Conservation (phyloP, 1,284 basidiomycete genomes). For the Pterula multifida region DNA sequence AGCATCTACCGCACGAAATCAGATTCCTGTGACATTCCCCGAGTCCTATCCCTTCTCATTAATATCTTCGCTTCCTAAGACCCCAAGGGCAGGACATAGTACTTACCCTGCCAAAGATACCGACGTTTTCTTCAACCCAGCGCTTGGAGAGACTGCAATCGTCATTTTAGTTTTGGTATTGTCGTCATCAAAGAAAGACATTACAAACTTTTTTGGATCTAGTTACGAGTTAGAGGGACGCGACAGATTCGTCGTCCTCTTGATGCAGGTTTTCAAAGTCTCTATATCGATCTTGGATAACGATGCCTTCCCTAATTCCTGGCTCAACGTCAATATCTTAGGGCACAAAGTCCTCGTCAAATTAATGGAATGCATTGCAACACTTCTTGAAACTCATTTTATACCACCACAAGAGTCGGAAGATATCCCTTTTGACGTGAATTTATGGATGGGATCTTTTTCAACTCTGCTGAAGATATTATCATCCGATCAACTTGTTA, state of each 20-base stretch:
- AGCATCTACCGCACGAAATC: constrained; percentile 48
- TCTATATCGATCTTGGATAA: constrained; percentile 76
- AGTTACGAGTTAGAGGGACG: constrained; percentile 79
- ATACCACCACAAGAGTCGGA: constrained; percentile 60
- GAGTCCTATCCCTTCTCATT: constrained; percentile 90
- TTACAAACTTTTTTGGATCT: constrained; percentile 70
- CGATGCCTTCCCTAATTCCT: constrained; percentile 83
- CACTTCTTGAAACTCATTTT: constrained; percentile 71
- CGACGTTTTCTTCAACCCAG: constrained; percentile 57
- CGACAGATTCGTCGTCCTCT: constrained; percentile 60
- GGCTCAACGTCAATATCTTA: constrained; percentile 89
- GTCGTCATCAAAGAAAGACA: constrained; percentile 67
- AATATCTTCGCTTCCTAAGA: constrained; percentile 52
- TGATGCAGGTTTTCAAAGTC: constrained; percentile 76
- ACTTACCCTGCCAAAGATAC: constrained; percentile 26
- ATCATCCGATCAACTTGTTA: constrained; percentile 83
- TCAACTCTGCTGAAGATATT: constrained; percentile 76
- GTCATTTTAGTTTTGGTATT: constrained; percentile 79
- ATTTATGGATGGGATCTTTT: constrained; percentile 77
- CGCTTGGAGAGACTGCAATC: constrained; percentile 77
- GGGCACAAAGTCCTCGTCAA: constrained; percentile 84
- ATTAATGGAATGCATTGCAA: constrained; percentile 75
- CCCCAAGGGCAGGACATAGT: constrained; percentile 30
- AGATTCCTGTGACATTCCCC: constrained; percentile 79
- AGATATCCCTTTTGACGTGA: constrained; percentile 55